Evolutionary conservation across 1,139 yeast genomes (phyloP).

Genomic region (Sugiyamaella neomexicana): DNA sequence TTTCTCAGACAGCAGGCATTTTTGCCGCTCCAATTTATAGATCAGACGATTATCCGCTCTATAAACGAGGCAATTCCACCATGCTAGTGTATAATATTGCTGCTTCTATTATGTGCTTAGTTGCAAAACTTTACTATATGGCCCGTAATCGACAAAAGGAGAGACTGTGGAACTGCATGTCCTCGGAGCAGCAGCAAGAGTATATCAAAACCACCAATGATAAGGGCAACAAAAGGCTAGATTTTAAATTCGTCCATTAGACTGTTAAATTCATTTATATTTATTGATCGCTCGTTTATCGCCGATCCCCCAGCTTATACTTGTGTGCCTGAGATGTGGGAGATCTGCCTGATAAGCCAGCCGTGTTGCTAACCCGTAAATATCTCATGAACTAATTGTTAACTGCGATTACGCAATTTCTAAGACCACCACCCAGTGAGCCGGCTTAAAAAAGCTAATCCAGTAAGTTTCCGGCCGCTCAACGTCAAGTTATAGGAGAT

Average conservation of each 20-base stretch:
- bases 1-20: conserved; percentile 57
- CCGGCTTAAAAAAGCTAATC: conserved; percentile 1
- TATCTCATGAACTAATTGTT: conserved; percentile 1
- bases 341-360: neutral
- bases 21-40: conserved; percentile 56
- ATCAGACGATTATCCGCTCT: conserved; percentile 56
- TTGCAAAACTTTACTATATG: conserved; percentile 44
- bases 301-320: too few species aligned
- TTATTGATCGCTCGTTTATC: neutral
- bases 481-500: neutral
- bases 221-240: conserved; percentile 56
- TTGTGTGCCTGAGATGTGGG: neutral
- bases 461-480: conserved; percentile 2
- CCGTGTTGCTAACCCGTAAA: neutral
- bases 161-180: conserved; percentile 50
- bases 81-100: conserved; percentile 44
- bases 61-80: conserved; percentile 54
- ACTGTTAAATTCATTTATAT: neutral
- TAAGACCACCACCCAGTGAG: neutral
- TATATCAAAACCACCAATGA: conserved; percentile 50
- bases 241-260: conserved; percentile 46
- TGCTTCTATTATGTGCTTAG: conserved; percentile 28
- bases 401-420: conserved; percentile 7
- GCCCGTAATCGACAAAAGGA: conserved; percentile 50
- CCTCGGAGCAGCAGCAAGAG: conserved; percentile 48